Conservation (phyloP, 306 rosid genomes). For the Cicer judaicum region DNA sequence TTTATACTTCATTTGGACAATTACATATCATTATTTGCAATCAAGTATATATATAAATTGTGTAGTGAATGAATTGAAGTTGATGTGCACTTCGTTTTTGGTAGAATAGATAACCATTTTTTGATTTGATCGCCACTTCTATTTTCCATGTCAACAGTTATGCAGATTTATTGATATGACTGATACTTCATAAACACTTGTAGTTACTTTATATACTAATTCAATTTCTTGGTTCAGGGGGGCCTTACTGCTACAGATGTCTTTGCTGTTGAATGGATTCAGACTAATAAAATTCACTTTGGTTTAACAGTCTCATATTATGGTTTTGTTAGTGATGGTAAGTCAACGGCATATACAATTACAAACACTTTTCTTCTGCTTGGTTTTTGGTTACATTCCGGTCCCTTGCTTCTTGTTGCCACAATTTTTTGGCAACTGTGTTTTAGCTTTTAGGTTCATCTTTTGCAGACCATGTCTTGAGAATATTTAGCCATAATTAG, state of each 20-base stretch:
- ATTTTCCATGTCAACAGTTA: slow-evolving; percentile 32
- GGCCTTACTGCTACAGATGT: slow-evolving; percentile 99
- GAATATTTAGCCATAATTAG: slow-evolving; percentile 27
- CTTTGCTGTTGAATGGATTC: slow-evolving; percentile 96
- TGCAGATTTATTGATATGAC: slow-evolving; percentile 28
- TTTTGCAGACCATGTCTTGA: slow-evolving; percentile 24
- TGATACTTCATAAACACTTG: slow-evolving; percentile 20
- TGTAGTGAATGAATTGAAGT: background rate
- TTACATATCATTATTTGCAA: slow-evolving; percentile 14
- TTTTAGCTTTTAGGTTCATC: slow-evolving; percentile 25
- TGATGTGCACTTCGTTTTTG: slow-evolving; percentile 8
- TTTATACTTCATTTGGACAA: slow-evolving; percentile 16
- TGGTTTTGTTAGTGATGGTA: slow-evolving; percentile 98
- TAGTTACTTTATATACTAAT: slow-evolving; percentile 29
- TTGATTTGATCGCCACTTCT: slow-evolving; percentile 15
- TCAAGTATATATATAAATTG: slow-evolving; percentile 27
- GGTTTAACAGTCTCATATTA: slow-evolving; percentile 96
- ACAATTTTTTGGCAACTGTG: slow-evolving; percentile 16
- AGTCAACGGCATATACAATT: slow-evolving; percentile 42
- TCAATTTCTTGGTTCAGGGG: slow-evolving; percentile 73
- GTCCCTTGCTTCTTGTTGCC: slow-evolving; percentile 31
- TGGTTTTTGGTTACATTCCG: slow-evolving; percentile 7
- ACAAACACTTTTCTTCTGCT: slow-evolving; percentile 19
- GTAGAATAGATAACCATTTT: background rate
- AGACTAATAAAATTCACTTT: slow-evolving; percentile 79